Evolutionary conservation across 306 rosid genomes (phyloP), one percentile per base, ranked within the genome.

Genomic region (Amphicarpaea edgeworthii): DNA sequence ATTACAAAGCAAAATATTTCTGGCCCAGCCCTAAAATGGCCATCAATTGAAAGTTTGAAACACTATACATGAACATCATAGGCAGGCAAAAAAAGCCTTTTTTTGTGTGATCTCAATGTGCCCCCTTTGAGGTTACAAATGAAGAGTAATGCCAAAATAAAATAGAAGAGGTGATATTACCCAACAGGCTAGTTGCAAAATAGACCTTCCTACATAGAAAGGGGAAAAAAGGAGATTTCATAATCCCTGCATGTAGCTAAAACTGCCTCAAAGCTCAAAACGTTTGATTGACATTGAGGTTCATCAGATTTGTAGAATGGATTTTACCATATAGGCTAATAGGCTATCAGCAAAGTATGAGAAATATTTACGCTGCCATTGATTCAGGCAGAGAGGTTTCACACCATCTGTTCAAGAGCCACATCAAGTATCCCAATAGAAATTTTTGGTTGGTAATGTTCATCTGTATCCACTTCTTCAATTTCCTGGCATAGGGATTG

Each of bases 381-480:
- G 54, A 70, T 51, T 46, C 77, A 3, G 12, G 15, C 14, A 19
- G 21, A 49, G 40, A 53, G 32, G 38, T 72, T 20, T 88, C 86
- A 90, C 59, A 78, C 81, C 60, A 63, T 86, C 30, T 79, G 86
- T 79, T 77, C 83, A 76, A 90, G 90, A 59, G 84, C 70, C 72
- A 86, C 89, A 4, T 84, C 70, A 61, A 85, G 78, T 77, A 92
- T 90, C 50, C 86, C 81, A 47, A 90, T 83, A 12, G 85, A 70
- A 32, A 87, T 67, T 80, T 90, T 92, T 26, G 96, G 97, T 51
- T 78, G 87, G 77, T 83, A 92, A 71, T 90, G 90, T 81, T 88
- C 93, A 73, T 92, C 93, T 20, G 97, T 92, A 75, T 92, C 97
- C 37, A 92, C 92, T 86, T 88, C 96, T 79, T 92, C 97, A 73